Percentiles rank a stretch among this genome's conserved stretches.
These are phyloP conservation scores for Phytomonas sp. DNA, from an alignment of 208 protist species.

Conservation along the genomic window DNA sequence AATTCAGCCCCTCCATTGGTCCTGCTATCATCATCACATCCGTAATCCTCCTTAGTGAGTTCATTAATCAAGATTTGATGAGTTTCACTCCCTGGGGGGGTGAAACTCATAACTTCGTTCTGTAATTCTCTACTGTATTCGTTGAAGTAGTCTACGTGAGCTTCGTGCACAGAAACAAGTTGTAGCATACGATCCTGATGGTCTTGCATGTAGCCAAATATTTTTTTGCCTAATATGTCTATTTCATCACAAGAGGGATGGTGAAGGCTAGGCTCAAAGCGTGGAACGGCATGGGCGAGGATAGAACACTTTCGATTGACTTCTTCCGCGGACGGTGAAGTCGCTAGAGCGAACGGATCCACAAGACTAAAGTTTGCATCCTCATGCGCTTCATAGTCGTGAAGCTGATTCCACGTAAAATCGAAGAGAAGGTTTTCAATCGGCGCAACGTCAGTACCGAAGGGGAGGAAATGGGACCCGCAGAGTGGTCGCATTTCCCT, in stretches of 20 bases:
- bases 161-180: neutral
- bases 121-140: neutral
- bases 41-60: neutral
- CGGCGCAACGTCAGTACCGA: conserved; percentile 46
- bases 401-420: conserved; percentile 67
- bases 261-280: neutral
- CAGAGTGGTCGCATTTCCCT: conserved; percentile 23
- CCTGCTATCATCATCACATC: neutral
- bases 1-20: neutral
- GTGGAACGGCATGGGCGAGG: neutral
- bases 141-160: neutral
- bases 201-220: neutral
- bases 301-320: neutral
- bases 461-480: conserved; percentile 38
- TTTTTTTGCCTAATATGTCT: neutral
- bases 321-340: neutral
- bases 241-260: neutral
- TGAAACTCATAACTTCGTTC: neutral
- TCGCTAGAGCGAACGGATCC: conserved; percentile 19
- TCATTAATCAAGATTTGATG: neutral
- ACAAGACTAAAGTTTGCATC: conserved; percentile 15
- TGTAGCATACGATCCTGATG: neutral
- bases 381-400: conserved; percentile 54
- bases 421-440: conserved; percentile 39
- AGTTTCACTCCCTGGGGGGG: neutral